Conservation (phyloP, 2,329 filamentous ascomycete species). For the Aspergillus spinulosporus region DNA sequence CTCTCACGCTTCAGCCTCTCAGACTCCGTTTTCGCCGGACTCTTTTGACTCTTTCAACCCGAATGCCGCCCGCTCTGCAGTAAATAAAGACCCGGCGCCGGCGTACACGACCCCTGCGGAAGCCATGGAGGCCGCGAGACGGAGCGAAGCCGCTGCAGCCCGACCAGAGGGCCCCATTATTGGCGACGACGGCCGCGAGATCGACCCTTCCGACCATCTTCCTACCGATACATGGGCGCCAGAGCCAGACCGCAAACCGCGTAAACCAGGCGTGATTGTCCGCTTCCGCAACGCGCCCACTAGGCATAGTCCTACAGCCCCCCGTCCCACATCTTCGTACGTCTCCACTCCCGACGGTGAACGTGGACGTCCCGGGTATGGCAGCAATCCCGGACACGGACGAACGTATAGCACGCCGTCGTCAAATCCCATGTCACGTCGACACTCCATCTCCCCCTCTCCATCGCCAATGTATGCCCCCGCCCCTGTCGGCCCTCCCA, state of each 20-base stretch:
- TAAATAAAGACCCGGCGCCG: conserved; percentile 35
- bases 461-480: conserved; percentile 37
- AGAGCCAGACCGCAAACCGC: conserved; percentile 61
- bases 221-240: conserved; percentile 67
- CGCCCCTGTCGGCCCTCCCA: conserved; percentile 37
- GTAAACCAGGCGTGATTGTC: conserved; percentile 51
- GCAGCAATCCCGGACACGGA: conserved; percentile 20
- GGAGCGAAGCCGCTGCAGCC: conserved; percentile 39
- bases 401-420: conserved; percentile 27
- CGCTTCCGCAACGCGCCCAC: conserved; percentile 45
- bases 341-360: conserved; percentile 12
- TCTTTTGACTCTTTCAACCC: conserved; percentile 62
- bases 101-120: conserved; percentile 42
- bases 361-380: conserved; percentile 26
- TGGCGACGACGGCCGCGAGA: conserved; percentile 62
- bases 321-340: conserved; percentile 15
- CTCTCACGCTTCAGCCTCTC: conserved; percentile 56
- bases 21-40: conserved; percentile 61
- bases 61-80: conserved; percentile 35
- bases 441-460: conserved; percentile 34
- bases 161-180: conserved; percentile 59
- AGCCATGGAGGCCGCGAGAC: conserved; percentile 40
- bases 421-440: conserved; percentile 25
- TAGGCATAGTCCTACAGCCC: conserved; percentile 25
- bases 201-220: conserved; percentile 66